Evolutionary conservation across 768 basidiomycete species (phyloP).

Genomic region (Calocybe gangraenosa): DNA sequence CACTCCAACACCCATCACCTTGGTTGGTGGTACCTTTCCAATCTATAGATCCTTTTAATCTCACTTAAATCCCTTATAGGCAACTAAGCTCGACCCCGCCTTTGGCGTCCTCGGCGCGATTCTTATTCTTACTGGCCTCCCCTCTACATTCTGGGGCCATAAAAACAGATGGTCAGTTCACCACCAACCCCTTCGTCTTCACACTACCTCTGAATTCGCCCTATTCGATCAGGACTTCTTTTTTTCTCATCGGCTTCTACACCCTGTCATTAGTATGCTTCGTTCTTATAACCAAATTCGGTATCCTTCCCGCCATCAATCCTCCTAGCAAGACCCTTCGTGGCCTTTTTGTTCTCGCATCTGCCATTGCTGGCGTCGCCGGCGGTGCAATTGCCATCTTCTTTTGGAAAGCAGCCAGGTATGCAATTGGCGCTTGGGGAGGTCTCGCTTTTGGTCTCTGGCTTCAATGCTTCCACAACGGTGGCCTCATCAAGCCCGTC

Average conservation of each 20-base stretch:
- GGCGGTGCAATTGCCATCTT: slow-evolving; percentile 87
- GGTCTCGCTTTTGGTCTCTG: slow-evolving; percentile 86
- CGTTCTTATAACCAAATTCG: slow-evolving; percentile 85
- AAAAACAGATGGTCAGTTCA: slow-evolving; percentile 85
- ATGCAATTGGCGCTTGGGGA: slow-evolving; percentile 78
- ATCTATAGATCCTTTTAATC: slow-evolving; percentile 21
- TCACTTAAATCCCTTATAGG: slow-evolving; percentile 28
- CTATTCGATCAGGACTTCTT: slow-evolving; percentile 65
- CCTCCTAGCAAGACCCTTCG: slow-evolving; percentile 75
- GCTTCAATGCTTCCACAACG: slow-evolving; percentile 80
- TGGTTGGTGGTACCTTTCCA: slow-evolving; percentile 19
- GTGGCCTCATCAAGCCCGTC: slow-evolving; percentile 74
- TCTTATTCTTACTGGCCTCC: slow-evolving; percentile 85
- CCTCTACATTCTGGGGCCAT: slow-evolving; percentile 88
- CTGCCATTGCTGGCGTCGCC: slow-evolving; percentile 72
- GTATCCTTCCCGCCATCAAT: slow-evolving; percentile 79
- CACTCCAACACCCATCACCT: slow-evolving; percentile 31
- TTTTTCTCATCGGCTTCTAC: slow-evolving; percentile 93
- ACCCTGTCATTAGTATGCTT: slow-evolving; percentile 80
- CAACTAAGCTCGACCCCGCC: slow-evolving; percentile 76
- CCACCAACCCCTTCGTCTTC: slow-evolving; percentile 11
- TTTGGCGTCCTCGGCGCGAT: slow-evolving; percentile 88
- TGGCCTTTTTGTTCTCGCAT: slow-evolving; percentile 87
- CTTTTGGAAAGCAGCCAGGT: slow-evolving; percentile 88
- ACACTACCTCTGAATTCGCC: slow-evolving; percentile 7